Evolutionary conservation across 345 rosid species (phyloP).

Genomic region (Boechera divaricarpa): DNA sequence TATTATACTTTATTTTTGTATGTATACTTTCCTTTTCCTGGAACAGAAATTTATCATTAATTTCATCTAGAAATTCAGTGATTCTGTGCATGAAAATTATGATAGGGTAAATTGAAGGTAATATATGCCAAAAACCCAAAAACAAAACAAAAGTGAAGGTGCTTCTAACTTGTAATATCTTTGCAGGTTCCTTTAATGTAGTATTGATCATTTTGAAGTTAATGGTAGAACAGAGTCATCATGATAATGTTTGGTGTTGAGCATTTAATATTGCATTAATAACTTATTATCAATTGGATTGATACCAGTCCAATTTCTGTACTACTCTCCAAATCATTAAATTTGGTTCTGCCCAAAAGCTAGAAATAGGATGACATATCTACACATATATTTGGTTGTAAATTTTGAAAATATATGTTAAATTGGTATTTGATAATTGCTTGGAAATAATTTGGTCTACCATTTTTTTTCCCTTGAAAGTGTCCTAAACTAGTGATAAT

Average conservation of each 20-base stretch:
- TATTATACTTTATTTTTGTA: conserved; percentile 2
- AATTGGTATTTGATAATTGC: conserved; percentile 25
- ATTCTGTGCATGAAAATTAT: conserved; percentile 7
- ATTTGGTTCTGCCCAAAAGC: conserved; percentile 38
- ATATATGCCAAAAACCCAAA: background rate
- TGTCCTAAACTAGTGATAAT: conserved; percentile 1
- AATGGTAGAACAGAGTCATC: conserved; percentile 41
- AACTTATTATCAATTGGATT: conserved; percentile 30
- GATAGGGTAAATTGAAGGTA: conserved; percentile 30
- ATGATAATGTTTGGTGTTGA: conserved; percentile 46
- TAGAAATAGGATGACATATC: conserved; percentile 15
- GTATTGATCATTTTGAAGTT: conserved; percentile 29
- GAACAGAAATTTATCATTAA: background rate
- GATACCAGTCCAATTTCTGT: conserved; percentile 41
- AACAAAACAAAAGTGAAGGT: background rate
- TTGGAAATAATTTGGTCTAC: background rate
- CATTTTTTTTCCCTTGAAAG: background rate
- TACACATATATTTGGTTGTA: conserved; percentile 16
- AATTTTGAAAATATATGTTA: background rate
- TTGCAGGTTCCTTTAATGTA: conserved; percentile 22
- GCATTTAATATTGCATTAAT: conserved; percentile 48
- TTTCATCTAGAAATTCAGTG: conserved; percentile 37
- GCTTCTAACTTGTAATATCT: background rate
- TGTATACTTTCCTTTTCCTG: background rate
- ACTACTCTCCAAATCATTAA: conserved; percentile 45